phyloP scores from a whole-genome alignment of 129 eudicot species.

The Apium graveolens region DNA sequence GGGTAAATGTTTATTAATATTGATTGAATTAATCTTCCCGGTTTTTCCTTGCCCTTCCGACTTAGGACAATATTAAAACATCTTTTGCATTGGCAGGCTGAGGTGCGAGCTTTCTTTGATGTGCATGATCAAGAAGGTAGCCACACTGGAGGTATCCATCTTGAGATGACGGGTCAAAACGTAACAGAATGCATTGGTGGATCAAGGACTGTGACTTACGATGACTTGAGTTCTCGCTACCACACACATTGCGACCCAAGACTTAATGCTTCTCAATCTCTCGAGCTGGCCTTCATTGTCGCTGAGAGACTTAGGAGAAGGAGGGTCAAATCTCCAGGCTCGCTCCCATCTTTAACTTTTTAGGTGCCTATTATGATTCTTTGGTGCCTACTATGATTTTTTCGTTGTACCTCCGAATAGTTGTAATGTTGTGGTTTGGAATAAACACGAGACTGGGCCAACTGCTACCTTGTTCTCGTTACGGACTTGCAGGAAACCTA shows the following conservation, averaged over 20 bases:
- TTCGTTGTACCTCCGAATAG: not conserved
- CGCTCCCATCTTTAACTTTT: slow-evolving; percentile 17
- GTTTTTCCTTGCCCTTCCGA: not conserved
- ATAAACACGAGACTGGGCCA: not conserved
- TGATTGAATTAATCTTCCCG: not conserved
- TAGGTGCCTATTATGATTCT: not conserved
- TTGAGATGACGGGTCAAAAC: slow-evolving; percentile 68
- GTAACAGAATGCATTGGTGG: slow-evolving; percentile 69
- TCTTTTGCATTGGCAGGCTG: slow-evolving; percentile 33
- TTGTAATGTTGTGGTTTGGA: slow-evolving; percentile 8
- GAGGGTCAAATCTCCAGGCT: slow-evolving; percentile 35
- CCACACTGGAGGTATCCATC: slow-evolving; percentile 58
- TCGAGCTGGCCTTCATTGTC: slow-evolving; percentile 51
- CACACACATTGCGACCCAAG: slow-evolving; percentile 70
- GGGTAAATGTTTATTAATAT: not conserved
- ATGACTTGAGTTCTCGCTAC: slow-evolving; percentile 58
- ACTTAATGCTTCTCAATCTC: slow-evolving; percentile 61
- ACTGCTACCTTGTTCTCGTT: not conserved
- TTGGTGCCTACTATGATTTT: not conserved
- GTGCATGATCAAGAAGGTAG: slow-evolving; percentile 78
- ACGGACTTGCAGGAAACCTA: not conserved
- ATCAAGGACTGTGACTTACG: slow-evolving; percentile 52
- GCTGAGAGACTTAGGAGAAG: slow-evolving; percentile 50
- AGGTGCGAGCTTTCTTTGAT: slow-evolving; percentile 71
- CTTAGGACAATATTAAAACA: not conserved